Percentiles rank a stretch among this genome's conserved stretches.
Evolutionary conservation across 2,329 filamentous ascomycete genomes (phyloP).

Genomic region (Aspergillus pseudotamarii): DNA sequence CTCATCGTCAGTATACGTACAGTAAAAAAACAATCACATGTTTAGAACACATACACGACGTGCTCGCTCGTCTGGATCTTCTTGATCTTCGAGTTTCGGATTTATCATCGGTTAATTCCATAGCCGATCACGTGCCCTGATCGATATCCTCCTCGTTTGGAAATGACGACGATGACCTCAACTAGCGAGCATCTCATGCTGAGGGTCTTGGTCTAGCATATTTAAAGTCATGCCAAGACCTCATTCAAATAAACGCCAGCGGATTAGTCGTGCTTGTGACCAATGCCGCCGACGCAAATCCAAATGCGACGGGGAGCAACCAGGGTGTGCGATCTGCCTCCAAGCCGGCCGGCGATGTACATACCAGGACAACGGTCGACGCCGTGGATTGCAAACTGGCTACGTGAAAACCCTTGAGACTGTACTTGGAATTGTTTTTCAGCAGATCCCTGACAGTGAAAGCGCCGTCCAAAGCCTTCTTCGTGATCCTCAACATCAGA

Average conservation of each 20-base stretch:
- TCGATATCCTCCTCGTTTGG: background rate
- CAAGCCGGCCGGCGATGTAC: conserved; percentile 19
- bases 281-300: conserved; percentile 68
- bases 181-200: background rate
- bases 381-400: background rate
- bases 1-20: background rate
- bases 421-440: background rate
- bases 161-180: background rate
- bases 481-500: background rate
- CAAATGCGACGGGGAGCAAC: conserved; percentile 70
- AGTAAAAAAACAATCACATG: background rate
- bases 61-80: too few relatives aligned
- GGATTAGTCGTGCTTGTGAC: background rate
- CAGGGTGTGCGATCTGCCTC: conserved; percentile 65
- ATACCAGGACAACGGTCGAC: conserved; percentile 35
- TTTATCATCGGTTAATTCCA: background rate
- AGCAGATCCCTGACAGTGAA: background rate
- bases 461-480: background rate
- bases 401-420: background rate
- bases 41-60: background rate
- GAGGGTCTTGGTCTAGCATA: background rate
- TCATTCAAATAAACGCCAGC: background rate
- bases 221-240: background rate
- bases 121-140: background rate
- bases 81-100: background rate